A percentile compares a stretch with the other conserved stretches of the same genome.
Conservation (phyloP, 495 filamentous ascomycete genomes). For the Extremus antarcticus region DNA sequence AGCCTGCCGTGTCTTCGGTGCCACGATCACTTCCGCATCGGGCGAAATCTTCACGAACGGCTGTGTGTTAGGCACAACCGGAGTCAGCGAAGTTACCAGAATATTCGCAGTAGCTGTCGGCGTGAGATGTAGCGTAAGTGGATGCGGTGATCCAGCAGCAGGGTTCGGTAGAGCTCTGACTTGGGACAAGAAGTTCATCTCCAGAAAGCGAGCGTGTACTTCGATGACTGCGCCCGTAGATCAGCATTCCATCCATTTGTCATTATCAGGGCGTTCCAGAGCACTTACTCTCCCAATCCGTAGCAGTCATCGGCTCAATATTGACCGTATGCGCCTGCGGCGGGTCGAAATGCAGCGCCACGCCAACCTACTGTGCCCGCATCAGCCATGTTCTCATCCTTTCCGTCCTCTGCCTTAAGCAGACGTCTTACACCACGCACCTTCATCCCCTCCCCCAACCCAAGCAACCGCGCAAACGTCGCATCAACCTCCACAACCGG, state of each 20-base stretch:
- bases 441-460: conserved; percentile 74
- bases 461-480: conserved; percentile 73
- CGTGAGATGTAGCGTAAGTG: conserved; percentile 83
- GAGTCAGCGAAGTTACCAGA: conserved; percentile 64
- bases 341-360: conserved; percentile 75
- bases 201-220: conserved; percentile 85
- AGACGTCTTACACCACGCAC: too few species aligned
- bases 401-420: not conserved
- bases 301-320: conserved; percentile 87
- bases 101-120: conserved; percentile 94
- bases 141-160: conserved; percentile 53
- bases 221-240: conserved; percentile 58
- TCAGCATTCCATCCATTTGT: too few species aligned
- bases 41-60: conserved; percentile 85
- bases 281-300: conserved; percentile 78
- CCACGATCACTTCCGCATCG: conserved; percentile 92
- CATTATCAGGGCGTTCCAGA: too few species aligned
- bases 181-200: conserved; percentile 86
- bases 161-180: conserved; percentile 88
- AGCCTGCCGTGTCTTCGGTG: conserved; percentile 70
- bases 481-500: conserved; percentile 77
- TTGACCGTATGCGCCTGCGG: conserved; percentile 84
- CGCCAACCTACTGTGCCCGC: conserved; percentile 39
- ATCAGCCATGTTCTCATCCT: conserved; percentile 1
- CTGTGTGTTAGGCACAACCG: conserved; percentile 53